Conservation (phyloP, 768 basidiomycete genomes). For the Collybia sp. region DNA sequence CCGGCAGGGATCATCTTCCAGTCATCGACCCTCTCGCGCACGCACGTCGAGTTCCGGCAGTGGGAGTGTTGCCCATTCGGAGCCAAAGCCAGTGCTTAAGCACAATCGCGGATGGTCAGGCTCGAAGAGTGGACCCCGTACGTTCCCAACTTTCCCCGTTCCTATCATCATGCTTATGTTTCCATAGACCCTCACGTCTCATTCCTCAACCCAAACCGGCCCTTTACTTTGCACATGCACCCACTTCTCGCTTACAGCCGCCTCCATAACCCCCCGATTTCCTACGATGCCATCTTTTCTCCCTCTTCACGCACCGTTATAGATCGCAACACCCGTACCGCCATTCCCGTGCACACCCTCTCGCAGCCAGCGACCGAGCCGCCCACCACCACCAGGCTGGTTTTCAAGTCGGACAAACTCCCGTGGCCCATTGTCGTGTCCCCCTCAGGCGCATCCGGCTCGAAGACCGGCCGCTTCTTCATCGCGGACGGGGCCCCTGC, state of each 20-base stretch:
- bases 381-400: constrained; percentile 37
- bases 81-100: constrained; percentile 41
- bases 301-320: constrained; percentile 56
- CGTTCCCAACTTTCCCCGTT: constrained; percentile 12
- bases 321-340: constrained; percentile 46
- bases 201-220: constrained; percentile 27
- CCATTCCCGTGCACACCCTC: constrained; percentile 53
- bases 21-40: constrained; percentile 26
- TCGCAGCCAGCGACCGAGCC: constrained; percentile 64
- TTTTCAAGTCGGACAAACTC: constrained; percentile 51
- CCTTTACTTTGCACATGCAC: constrained; percentile 50
- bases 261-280: constrained; percentile 55
- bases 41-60: constrained; percentile 31
- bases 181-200: constrained; percentile 26
- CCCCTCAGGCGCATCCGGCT: constrained; percentile 14
- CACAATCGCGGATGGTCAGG: constrained; percentile 39
- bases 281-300: constrained; percentile 52
- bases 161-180: constrained; percentile 3
- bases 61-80: constrained; percentile 28
- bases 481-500: constrained; percentile 20
- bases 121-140: constrained; percentile 34
- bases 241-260: constrained; percentile 56
- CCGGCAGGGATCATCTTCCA: constrained; percentile 28
- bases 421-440: constrained; percentile 58
- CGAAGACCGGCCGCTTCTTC: constrained; percentile 7